Conservation (phyloP, 208 protist species). For the Leptomonas pyrrhocoris region DNA sequence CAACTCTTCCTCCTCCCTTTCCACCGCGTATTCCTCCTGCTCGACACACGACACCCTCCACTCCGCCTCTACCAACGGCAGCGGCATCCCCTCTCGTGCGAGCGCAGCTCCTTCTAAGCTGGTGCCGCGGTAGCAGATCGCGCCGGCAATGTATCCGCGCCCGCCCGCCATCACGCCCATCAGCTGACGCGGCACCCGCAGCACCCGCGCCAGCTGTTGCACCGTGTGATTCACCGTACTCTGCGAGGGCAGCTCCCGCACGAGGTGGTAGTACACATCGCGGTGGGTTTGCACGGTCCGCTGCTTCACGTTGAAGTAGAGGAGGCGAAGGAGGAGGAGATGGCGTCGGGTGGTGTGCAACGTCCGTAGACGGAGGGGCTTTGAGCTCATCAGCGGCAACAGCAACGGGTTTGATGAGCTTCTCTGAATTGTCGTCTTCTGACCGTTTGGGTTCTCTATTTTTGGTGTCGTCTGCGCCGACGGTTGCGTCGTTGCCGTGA, state of each 20-base stretch:
- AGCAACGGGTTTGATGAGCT: background rate
- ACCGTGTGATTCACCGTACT: conserved; percentile 52
- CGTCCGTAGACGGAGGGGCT: background rate
- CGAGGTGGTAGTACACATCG: conserved; percentile 84
- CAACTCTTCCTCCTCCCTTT: background rate
- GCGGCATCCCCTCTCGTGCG: conserved; percentile 25
- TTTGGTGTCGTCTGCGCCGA: background rate
- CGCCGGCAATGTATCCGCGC: conserved; percentile 67
- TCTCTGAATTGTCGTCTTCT: too few relatives aligned
- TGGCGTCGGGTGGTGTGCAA: conserved; percentile 28
- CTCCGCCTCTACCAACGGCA: conserved; percentile 27
- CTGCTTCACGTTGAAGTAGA: conserved; percentile 49
- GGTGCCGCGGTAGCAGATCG: conserved; percentile 48
- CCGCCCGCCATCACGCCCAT: conserved; percentile 74
- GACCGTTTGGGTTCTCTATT: too few relatives aligned
- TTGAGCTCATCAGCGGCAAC: background rate
- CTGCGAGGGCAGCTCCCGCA: conserved; percentile 60
- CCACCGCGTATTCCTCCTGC: background rate
- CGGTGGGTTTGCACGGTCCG: conserved; percentile 70
- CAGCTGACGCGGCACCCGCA: conserved; percentile 61
- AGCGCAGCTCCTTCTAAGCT: conserved; percentile 16
- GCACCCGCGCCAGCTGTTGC: conserved; percentile 41
- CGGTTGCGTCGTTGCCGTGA: background rate
- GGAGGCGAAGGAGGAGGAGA: conserved; percentile 49
- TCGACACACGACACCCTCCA: conserved; percentile 2